phyloP scores from a whole-genome alignment of 345 rosid species.

The Conringia planisiliqua region DNA sequence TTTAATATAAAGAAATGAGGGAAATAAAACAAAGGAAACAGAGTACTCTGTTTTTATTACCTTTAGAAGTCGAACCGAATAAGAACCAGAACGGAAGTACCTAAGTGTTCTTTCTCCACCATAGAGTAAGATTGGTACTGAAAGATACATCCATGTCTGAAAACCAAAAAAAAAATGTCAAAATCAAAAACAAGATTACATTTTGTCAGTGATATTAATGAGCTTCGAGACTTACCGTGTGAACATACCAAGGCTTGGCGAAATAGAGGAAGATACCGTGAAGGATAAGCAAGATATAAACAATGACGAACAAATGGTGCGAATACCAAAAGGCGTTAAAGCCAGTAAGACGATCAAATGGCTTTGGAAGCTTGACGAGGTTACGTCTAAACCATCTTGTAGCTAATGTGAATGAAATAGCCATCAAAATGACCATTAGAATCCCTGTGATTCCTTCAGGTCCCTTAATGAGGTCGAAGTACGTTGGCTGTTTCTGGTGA shows the following conservation, averaged over 20 bases:
- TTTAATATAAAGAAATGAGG: background rate
- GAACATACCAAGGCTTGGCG: slow-evolving; percentile 72
- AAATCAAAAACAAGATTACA: background rate
- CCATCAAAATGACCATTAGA: slow-evolving; percentile 79
- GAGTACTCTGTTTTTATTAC: slow-evolving; percentile 35
- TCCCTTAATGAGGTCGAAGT: slow-evolving; percentile 65
- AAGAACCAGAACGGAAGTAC: slow-evolving; percentile 79
- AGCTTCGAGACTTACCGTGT: slow-evolving; percentile 56
- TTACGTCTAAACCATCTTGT: slow-evolving; percentile 79
- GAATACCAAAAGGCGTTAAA: slow-evolving; percentile 99
- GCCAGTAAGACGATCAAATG: slow-evolving; percentile 89
- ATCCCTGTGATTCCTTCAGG: slow-evolving; percentile 86
- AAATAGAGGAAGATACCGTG: slow-evolving; percentile 76
- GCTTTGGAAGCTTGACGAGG: slow-evolving; percentile 79
- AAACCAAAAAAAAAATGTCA: background rate
- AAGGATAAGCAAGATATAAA: slow-evolving; percentile 71
- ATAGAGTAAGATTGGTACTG: slow-evolving; percentile 77
- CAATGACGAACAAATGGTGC: slow-evolving; percentile 80
- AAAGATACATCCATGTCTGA: slow-evolving; percentile 98
- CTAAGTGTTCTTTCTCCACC: slow-evolving; percentile 93
- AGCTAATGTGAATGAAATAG: slow-evolving; percentile 85
- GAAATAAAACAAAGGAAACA: background rate
- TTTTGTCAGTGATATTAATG: background rate
- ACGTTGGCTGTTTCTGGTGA: slow-evolving; percentile 55
- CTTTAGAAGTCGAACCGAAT: slow-evolving; percentile 76